Evolutionary conservation across 768 basidiomycete genomes (phyloP), one percentile per base, ranked within the genome.

Genomic region (Leccinum obscurum): DNA sequence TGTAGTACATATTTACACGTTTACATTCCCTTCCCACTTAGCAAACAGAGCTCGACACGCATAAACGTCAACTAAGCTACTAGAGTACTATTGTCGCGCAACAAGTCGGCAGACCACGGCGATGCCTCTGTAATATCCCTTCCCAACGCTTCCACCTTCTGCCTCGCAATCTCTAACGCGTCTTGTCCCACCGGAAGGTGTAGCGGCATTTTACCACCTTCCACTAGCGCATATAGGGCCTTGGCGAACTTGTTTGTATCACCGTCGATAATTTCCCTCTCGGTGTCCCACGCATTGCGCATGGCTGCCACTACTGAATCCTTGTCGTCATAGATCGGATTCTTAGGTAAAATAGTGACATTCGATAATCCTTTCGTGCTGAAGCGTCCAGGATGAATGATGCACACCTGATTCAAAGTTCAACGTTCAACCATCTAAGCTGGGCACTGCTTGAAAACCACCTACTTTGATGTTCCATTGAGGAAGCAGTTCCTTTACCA

Each of bases 101-200:
- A 30, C 54, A 64, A 32, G 56, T 64, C 57, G 3, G n/a, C 52
- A 7, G 61, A 56, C 57, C 57, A 64, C 4, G 22, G 37, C 34
- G 28, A 46, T 7, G 52, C 52, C n/a, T 56, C 64, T 5, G 22
- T 17, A 4, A 54, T 51, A 2, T 32, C 51, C 20, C 11, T 53
- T 14, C 24, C 35, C 20, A 61, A 14, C 10, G 15, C 44, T 44
- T 62, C 46, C 6, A 44, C 30, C 24, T 32, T 50, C 20, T 15
- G 34, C 26, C 48, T 46, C 17, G 54, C 13, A 3, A 22, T 44
- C 49, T 20, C 44, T 6, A 64, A 46, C 35, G 55, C 48, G 35
- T 59, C 61, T 35, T 49, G 34, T 46, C 60, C 60, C 26, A 61
- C 48, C 3, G 56, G 56, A 20, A 64, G 17, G 15, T 32, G 32